Percentiles rank a stretch among this genome's conserved stretches.
Evolutionary conservation across 768 basidiomycete species (phyloP).

Genomic region (Dacryopinax spathularia): DNA sequence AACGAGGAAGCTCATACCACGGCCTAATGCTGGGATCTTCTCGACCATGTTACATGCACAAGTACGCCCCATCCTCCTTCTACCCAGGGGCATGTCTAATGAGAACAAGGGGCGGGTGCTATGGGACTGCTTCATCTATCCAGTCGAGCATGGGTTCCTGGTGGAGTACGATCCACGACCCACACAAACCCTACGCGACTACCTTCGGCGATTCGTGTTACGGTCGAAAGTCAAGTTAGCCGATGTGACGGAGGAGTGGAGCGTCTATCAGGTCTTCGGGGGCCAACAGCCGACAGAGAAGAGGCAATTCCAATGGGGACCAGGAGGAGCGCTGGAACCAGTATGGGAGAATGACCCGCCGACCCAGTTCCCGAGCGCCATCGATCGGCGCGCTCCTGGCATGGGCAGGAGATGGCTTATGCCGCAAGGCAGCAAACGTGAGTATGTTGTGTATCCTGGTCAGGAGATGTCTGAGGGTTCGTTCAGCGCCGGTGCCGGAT

Average conservation of each 20-base stretch:
- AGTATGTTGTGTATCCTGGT: slow-evolving; percentile 24
- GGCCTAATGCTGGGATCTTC: slow-evolving; percentile 43
- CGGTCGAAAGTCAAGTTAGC: slow-evolving; percentile 77
- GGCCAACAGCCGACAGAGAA: slow-evolving; percentile 23
- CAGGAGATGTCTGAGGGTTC: background rate
- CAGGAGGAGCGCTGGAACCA: slow-evolving; percentile 66
- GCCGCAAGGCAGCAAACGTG: slow-evolving; percentile 57
- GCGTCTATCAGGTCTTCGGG: slow-evolving; percentile 32
- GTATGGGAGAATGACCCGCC: slow-evolving; percentile 37
- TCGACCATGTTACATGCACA: slow-evolving; percentile 68
- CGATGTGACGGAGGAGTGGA: slow-evolving; percentile 63
- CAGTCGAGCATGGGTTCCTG: slow-evolving; percentile 43
- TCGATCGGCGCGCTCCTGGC: slow-evolving; percentile 55
- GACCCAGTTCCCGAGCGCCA: slow-evolving; percentile 22
- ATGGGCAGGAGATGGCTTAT: slow-evolving; percentile 68
- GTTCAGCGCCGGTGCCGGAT: background rate
- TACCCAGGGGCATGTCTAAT: slow-evolving; percentile 2
- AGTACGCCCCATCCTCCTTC: slow-evolving; percentile 29
- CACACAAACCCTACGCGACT: slow-evolving; percentile 44
- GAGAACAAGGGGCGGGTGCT: slow-evolving; percentile 64
- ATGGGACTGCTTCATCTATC: slow-evolving; percentile 78
- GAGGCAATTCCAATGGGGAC: slow-evolving; percentile 40
- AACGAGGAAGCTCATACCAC: slow-evolving; percentile 33
- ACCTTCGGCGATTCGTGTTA: slow-evolving; percentile 60
- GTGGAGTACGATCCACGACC: slow-evolving; percentile 56